Evolutionary conservation across 305 asterid species (phyloP).

Genomic region (Fraxinus velutina): DNA sequence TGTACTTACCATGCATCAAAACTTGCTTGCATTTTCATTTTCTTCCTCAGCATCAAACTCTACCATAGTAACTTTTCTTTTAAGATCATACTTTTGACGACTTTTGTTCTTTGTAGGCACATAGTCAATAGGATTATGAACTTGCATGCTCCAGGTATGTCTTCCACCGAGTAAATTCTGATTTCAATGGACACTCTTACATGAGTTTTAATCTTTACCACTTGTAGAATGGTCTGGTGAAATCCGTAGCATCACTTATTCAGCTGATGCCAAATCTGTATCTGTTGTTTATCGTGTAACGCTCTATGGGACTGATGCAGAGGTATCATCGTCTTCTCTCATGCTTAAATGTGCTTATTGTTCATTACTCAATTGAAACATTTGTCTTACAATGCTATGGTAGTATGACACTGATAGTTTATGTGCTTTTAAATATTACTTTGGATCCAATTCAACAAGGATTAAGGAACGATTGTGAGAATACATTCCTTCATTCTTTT

Average conservation of each 20-base stretch:
- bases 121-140: constrained; percentile 81
- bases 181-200: background rate
- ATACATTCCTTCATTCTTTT: background rate
- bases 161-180: constrained; percentile 8
- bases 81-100: background rate
- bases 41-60: background rate
- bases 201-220: constrained; percentile 13
- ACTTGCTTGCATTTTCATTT: background rate
- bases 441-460: background rate
- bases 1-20: background rate
- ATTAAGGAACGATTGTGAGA: background rate
- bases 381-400: background rate
- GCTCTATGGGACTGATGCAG: constrained; percentile 85
- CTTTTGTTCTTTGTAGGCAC: constrained; percentile 53
- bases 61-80: background rate
- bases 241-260: constrained; percentile 68
- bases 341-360: constrained; percentile 3
- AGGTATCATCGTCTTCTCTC: constrained; percentile 43
- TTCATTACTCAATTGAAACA: background rate
- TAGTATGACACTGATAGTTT: background rate
- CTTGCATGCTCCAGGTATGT: constrained; percentile 80
- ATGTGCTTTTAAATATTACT: background rate
- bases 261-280: constrained; percentile 68
- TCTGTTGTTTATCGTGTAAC: constrained; percentile 87
- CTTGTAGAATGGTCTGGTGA: constrained; percentile 88